Conservation (phyloP, 1,139 yeast species). For the Yamadazyma friedrichii region DNA sequence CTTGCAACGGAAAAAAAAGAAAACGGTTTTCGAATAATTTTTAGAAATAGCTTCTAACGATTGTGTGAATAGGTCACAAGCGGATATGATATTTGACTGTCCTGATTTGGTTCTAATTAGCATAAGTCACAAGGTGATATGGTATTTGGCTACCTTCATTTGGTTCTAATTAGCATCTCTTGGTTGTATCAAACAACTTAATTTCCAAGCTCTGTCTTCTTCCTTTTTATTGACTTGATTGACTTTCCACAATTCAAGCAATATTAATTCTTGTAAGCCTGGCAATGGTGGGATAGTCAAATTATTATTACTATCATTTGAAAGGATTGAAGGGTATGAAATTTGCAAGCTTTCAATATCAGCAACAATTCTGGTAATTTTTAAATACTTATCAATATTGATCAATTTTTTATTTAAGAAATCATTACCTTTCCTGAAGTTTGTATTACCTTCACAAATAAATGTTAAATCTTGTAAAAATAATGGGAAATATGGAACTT, state of each 20-base stretch:
- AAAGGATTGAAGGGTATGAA: constrained; percentile 36
- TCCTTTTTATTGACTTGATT: constrained; percentile 58
- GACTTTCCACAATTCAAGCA: constrained; percentile 70
- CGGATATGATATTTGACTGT: too few species aligned
- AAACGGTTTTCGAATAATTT: background rate
- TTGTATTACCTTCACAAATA: constrained; percentile 83
- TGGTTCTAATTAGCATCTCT: constrained; percentile 23
- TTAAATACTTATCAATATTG: constrained; percentile 80
- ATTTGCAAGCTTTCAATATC: constrained; percentile 77
- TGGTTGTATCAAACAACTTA: constrained; percentile 58
- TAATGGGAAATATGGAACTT: constrained; percentile 83
- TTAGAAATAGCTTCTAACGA: too few species aligned
- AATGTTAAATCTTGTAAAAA: constrained; percentile 86
- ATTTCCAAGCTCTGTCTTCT: constrained; percentile 69
- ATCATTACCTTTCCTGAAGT: constrained; percentile 58
- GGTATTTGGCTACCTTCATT: too few species aligned
- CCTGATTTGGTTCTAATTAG: too few species aligned
- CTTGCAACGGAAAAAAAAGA: constrained; percentile 1
- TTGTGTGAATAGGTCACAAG: too few species aligned
- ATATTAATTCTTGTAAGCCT: constrained; percentile 59
- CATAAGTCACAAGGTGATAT: too few species aligned
- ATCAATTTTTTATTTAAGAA: constrained; percentile 62
- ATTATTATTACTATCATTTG: constrained; percentile 24
- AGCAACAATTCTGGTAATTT: constrained; percentile 72
- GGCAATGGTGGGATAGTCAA: constrained; percentile 39